These are phyloP conservation scores for Capsicum rhomboideum DNA, from an alignment of 257 asterid species.

Conservation along the genomic window DNA sequence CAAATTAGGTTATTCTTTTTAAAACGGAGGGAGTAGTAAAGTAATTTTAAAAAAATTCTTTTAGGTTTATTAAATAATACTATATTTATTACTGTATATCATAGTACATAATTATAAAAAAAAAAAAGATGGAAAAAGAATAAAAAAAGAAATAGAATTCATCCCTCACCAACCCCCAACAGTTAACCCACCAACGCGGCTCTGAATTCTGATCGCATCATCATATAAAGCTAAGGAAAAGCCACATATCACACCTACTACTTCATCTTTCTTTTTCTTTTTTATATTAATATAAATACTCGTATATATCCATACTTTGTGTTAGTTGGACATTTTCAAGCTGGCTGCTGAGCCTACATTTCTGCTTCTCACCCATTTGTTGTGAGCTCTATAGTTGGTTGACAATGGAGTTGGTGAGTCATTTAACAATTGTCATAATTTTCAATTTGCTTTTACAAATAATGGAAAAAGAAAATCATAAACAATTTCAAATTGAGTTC, in stretches of 20 bases:
- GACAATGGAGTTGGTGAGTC: slow-evolving; percentile 11
- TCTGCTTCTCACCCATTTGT: not conserved
- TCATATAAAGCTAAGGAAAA: not conserved
- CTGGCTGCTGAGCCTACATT: not conserved
- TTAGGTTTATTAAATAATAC: too few species aligned
- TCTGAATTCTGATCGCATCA: not conserved
- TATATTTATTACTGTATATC: too few species aligned
- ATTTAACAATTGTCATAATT: not conserved
- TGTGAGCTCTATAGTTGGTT: not conserved
- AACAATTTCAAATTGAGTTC: not conserved
- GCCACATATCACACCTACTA: not conserved
- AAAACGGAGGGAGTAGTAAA: too few species aligned
- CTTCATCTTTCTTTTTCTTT: not conserved
- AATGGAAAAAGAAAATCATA: not conserved
- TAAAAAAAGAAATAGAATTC: not conserved
- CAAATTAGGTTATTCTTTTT: too few species aligned
- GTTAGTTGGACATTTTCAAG: not conserved
- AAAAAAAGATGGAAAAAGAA: not conserved
- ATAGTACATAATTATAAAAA: too few species aligned
- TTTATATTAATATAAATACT: not conserved
- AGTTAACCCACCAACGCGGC: not conserved
- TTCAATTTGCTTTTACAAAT: not conserved
- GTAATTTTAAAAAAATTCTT: too few species aligned
- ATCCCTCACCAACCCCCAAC: not conserved
- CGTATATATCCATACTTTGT: not conserved